Evolutionary conservation across 2,329 filamentous ascomycete species (phyloP), one percentile per base, ranked within the genome.

Genomic region (Tympanopsis confertula): DNA sequence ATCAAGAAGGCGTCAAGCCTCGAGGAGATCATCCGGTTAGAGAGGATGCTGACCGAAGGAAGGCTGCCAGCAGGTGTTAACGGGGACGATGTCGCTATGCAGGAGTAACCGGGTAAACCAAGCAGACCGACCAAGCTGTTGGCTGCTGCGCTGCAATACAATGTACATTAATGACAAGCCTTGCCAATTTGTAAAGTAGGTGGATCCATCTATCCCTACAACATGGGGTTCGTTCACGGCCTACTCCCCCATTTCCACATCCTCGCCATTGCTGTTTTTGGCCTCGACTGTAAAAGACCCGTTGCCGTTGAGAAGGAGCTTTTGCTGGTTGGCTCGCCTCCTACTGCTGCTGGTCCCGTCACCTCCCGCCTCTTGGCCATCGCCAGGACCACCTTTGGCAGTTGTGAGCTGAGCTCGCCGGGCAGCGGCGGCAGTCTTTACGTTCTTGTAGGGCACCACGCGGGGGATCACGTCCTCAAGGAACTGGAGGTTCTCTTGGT

Each of bases 1-100:
- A 94, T 98, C 58, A 78, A 78, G 59, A 86, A 85, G 52, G 89
- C 91, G 4, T 87, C 82, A 56, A 94, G 82, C 53, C 57, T 98
- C 52, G 81, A 87, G 47, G 91, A 96, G 63, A 93, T 98, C 54
- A 81, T 86, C 40, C 72, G 77, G 47, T 58, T 98, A 54, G 91
- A 98, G 66, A 94, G 88, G 66, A 86, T 91, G 59, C 63, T 96
- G 46, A 84, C 85, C 44, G 89, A 96, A 58, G 91, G 91, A 2
- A 71, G 84, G 52, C 70, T 96, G 57, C 89, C 89, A 2, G 69
- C 72, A 22, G 83, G 78, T 19, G 71, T 78, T 22, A 66, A 73
- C 24, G 51, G 62, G 24, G 66, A 65, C 35, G 66, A 63, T 30
- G 68, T 71, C 46, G 61, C 58, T 13, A 81, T 81, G 77, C 74